Percentiles rank a stretch among this genome's conserved stretches.
Conservation (phyloP, 2,329 filamentous ascomycete genomes). For the Calcarisporium arbuscula region DNA sequence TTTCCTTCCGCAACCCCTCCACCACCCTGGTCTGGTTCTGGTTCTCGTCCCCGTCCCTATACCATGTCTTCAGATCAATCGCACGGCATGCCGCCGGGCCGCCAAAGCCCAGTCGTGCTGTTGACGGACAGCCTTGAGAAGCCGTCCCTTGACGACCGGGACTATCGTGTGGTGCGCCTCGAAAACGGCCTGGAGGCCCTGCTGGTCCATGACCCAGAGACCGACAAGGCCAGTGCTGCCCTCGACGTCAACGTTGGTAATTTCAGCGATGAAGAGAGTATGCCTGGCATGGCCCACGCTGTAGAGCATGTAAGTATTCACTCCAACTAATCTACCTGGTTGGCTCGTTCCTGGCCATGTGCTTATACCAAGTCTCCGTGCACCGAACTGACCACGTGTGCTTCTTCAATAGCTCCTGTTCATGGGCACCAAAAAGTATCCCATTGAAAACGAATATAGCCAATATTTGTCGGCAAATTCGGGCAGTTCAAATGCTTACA, state of each 20-base stretch:
- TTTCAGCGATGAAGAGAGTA: slow-evolving; percentile 84
- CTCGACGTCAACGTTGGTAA: slow-evolving; percentile 95
- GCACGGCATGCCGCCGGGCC: slow-evolving; percentile 27
- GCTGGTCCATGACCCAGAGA: slow-evolving; percentile 87
- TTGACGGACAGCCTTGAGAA: slow-evolving; percentile 72
- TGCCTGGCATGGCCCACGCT: slow-evolving; percentile 93
- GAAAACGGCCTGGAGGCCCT: slow-evolving; percentile 85
- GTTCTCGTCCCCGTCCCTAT: slow-evolving; percentile 1
- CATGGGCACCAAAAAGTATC: slow-evolving; percentile 98
- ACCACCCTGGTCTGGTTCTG: slow-evolving; percentile 1
- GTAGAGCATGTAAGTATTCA: slow-evolving; percentile 84
- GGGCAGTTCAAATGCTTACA: slow-evolving; percentile 92
- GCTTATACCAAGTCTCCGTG: no score
- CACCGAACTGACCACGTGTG: no score
- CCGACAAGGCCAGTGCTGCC: slow-evolving; percentile 93
- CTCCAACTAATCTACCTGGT: no score
- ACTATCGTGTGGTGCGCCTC: slow-evolving; percentile 80
- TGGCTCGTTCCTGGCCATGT: no score
- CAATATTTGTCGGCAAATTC: slow-evolving; percentile 87
- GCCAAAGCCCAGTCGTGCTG: slow-evolving; percentile 24
- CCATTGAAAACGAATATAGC: slow-evolving; percentile 90
- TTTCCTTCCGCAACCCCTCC: neutral
- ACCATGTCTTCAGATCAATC: slow-evolving; percentile 24
- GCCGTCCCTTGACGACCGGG: slow-evolving; percentile 76
- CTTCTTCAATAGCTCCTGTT: slow-evolving; percentile 63